These are phyloP conservation scores for Cornus suecica DNA, from an alignment of 148 eudicot species.

Conservation along the genomic window DNA sequence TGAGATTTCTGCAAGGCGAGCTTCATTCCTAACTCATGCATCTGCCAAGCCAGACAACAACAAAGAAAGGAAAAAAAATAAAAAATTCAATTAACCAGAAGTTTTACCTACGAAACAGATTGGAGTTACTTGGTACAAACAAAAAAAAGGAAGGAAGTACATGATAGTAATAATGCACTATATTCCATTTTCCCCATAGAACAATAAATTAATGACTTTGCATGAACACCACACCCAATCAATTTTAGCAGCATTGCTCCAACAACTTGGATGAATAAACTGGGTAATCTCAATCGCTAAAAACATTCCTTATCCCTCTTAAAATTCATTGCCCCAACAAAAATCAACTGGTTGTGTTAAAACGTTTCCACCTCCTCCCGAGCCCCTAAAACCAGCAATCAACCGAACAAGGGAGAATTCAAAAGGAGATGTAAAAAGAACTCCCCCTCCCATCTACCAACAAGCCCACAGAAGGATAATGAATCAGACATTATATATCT, in stretches of 20 bases:
- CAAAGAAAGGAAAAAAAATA: not conserved
- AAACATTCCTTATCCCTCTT: not conserved
- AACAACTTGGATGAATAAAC: not conserved
- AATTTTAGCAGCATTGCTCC: not conserved
- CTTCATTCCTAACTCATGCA: conserved; percentile 84
- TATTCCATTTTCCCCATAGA: not conserved
- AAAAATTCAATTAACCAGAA: not conserved
- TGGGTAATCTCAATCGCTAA: not conserved
- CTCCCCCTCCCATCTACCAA: not conserved
- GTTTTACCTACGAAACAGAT: not conserved
- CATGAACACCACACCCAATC: not conserved
- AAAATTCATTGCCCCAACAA: not conserved
- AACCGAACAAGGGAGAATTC: too few species aligned
- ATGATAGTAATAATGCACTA: not conserved
- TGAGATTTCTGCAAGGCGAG: conserved; percentile 89
- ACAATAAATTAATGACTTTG: not conserved
- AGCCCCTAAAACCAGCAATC: not conserved
- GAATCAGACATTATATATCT: not conserved
- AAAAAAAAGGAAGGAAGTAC: not conserved
- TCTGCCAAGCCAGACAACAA: conserved; percentile 45
- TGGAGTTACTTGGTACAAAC: not conserved
- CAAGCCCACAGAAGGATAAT: not conserved
- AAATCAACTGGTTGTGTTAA: not conserved
- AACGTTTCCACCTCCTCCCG: not conserved
- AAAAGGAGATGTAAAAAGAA: too few species aligned